Conservation (phyloP, 2,329 filamentous ascomycete species). For the Penicillium griseofulvum region DNA sequence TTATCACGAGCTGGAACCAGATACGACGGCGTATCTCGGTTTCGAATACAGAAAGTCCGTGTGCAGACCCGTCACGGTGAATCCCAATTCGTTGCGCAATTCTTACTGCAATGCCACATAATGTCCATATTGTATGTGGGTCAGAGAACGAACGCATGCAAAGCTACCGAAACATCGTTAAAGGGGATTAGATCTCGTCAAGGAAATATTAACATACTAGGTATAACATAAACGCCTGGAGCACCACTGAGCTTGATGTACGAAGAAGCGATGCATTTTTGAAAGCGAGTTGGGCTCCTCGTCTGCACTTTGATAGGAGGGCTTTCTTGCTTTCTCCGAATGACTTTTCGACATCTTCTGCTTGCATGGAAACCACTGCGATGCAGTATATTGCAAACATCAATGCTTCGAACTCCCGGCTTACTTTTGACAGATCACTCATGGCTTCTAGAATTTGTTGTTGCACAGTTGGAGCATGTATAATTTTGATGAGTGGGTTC, state of each 20-base stretch:
- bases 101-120: slow-evolving; percentile 48
- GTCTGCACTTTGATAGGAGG: slow-evolving; percentile 15
- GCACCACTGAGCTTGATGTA: slow-evolving; percentile 45
- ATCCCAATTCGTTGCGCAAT: slow-evolving; percentile 51
- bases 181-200: background rate
- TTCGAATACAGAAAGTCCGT: slow-evolving; percentile 49
- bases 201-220: slow-evolving; percentile 29
- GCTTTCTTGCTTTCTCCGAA: slow-evolving; percentile 22
- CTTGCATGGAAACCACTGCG: slow-evolving; percentile 34
- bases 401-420: slow-evolving; percentile 54
- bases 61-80: slow-evolving; percentile 47
- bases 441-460: slow-evolving; percentile 26
- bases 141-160: slow-evolving; percentile 43
- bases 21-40: slow-evolving; percentile 39
- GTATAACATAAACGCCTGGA: slow-evolving; percentile 50
- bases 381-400: slow-evolving; percentile 67
- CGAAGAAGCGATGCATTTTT: slow-evolving; percentile 36
- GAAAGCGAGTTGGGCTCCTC: slow-evolving; percentile 19
- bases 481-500: slow-evolving; percentile 71
- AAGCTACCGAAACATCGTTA: slow-evolving; percentile 12
- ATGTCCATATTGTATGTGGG: slow-evolving; percentile 52
- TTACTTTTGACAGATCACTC: slow-evolving; percentile 14
- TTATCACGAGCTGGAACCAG: slow-evolving; percentile 29
- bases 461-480: slow-evolving; percentile 60
- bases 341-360: slow-evolving; percentile 17